Base-by-base conservation (phyloP, 352 stramenopile species). In the Aphanomyces invadans region DNA sequence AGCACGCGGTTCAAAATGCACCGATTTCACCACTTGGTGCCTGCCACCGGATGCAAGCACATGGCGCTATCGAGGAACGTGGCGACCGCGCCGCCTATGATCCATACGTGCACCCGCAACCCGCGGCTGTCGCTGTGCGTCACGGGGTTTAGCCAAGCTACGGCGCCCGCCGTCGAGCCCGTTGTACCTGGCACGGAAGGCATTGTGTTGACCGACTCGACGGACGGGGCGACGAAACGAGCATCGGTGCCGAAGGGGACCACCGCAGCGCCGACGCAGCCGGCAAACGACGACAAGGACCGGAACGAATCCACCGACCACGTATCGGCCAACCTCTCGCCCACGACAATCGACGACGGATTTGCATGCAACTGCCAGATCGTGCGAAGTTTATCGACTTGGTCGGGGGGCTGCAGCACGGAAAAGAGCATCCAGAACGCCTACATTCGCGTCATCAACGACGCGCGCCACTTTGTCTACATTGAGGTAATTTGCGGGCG, bases 351-450 rank as follows among this genome's bases (percentile, higher is more conserved):
- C n/a, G n/a, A n/a, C n/a, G 51, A 65, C 46, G 85, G 80, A 28
- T 84, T 79, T 59, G 70, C 74, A n/a, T 76, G 76, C 4, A 71
- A 78, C 45, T 73, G 75, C 2, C 87, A 94, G 57, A 84, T 95
- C 12, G 60, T 92, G 25, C 81, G 87, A 59, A 90, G 78, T 55
- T 70, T 94, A n/a, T 92, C 84, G 28, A 63, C 87, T 9, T 95
- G 86, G 86, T 92, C 83, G 2, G 83, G 81, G 11, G 86, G 86
- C 15, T 80, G 79, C 45, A 68, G 79, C 26, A 91, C 86, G 0
- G 88, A 97, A 71, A 77, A 78, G 42, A 96, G 89, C 70, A 96
- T 96, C 66, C 88, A 96, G 52, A 87, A 91, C 49, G 85, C 88
- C 12, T 96, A 96, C 73, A 85, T 96, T 44, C 85, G 89, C 51